phyloP scores from a whole-genome alignment of 2,329 filamentous ascomycete species.

The Paecilomyces sp. region DNA sequence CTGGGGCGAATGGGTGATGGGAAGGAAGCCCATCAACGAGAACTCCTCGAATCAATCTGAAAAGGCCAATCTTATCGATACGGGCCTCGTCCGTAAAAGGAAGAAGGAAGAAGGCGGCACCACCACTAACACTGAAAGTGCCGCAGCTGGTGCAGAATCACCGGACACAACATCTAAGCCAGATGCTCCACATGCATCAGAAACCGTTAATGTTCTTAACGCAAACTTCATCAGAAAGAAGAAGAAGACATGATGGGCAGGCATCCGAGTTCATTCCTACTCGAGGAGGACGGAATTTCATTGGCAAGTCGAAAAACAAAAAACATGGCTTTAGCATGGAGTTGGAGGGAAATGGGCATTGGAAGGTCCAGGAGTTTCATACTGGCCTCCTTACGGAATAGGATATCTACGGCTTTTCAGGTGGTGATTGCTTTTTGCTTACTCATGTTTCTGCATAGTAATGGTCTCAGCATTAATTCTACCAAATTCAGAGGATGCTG shows the following conservation, averaged over 20 bases:
- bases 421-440: neutral
- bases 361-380: neutral
- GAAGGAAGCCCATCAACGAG: conserved; percentile 16
- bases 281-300: neutral
- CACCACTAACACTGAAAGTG: conserved; percentile 3
- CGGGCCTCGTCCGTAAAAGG: conserved; percentile 30
- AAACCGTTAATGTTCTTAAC: conserved; percentile 30
- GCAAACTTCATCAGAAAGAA: conserved; percentile 33
- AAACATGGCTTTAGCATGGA: neutral
- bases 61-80: conserved; percentile 19
- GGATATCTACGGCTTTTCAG: neutral
- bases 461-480: neutral
- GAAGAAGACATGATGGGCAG: conserved; percentile 25
- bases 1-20: conserved; percentile 29
- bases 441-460: neutral
- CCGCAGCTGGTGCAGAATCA: neutral
- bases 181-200: conserved; percentile 1
- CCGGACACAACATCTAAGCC: conserved; percentile 4
- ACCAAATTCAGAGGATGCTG: neutral
- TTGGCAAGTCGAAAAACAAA: neutral
- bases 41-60: conserved; percentile 4
- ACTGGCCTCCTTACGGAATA: neutral
- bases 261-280: neutral
- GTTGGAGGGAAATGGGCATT: neutral
- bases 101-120: conserved; percentile 22